Evolutionary conservation across 805 yeast species (phyloP).

Genomic region (Brettanomyces anomalus): DNA sequence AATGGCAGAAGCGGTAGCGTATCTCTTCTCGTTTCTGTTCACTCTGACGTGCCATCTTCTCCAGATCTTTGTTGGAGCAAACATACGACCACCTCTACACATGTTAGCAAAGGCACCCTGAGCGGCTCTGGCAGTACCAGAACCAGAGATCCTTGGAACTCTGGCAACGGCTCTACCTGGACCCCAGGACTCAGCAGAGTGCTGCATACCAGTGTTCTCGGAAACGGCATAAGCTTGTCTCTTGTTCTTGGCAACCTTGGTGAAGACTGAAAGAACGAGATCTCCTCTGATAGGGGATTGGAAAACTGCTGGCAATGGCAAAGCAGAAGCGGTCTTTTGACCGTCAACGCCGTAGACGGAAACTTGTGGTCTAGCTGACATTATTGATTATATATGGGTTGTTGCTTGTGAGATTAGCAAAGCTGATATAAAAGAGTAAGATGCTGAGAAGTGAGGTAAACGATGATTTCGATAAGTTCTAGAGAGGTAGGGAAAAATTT

Average conservation of each 20-base stretch:
- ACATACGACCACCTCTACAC: conserved; percentile 99
- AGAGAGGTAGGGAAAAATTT: no score
- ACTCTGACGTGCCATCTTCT: conserved; percentile 99
- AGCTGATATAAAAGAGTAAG: no score
- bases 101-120: conserved; percentile 99
- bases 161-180: conserved; percentile 99
- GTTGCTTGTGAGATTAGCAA: no score
- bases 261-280: conserved; percentile 97
- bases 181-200: conserved; percentile 99
- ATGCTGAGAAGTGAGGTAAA: no score
- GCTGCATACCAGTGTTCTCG: conserved; percentile 99
- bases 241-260: conserved; percentile 99
- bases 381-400: conserved; percentile 8
- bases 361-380: conserved; percentile 82
- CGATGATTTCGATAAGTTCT: no score
- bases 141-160: conserved; percentile 99
- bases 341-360: conserved; percentile 82
- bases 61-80: conserved; percentile 99
- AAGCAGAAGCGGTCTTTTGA: conserved; percentile 72
- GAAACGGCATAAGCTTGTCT: conserved; percentile 99
- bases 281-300: conserved; percentile 99
- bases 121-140: conserved; percentile 99
- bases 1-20: conserved; percentile 99
- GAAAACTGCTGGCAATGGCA: conserved; percentile 98
- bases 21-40: conserved; percentile 99